Conservation (phyloP, 768 basidiomycete genomes). For the Xanthoconium stramineum region DNA sequence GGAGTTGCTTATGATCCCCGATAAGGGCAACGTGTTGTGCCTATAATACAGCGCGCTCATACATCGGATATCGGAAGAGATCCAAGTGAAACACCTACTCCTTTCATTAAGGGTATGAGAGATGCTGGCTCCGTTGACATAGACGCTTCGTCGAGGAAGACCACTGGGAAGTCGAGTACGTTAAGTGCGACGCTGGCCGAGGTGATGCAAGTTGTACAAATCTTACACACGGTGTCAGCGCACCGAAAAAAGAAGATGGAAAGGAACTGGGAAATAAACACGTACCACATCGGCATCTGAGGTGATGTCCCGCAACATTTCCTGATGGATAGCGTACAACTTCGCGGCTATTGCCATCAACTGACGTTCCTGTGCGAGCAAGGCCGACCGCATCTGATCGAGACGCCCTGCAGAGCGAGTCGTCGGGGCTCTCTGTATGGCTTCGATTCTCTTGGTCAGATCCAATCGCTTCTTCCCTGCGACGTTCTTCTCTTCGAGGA, state of each 20-base stretch:
- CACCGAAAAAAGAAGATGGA: background rate
- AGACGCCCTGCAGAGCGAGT: constrained; percentile 20
- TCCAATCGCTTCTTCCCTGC: constrained; percentile 23
- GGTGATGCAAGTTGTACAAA: constrained; percentile 87
- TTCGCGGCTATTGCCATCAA: constrained; percentile 36
- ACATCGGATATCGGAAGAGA: constrained; percentile 9
- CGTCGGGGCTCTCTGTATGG: constrained; percentile 15
- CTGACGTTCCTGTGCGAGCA: constrained; percentile 30
- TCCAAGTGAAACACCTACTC: constrained; percentile 50
- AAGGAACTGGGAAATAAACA: constrained; percentile 12
- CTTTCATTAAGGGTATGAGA: constrained; percentile 90
- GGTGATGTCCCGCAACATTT: constrained; percentile 65
- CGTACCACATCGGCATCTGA: constrained; percentile 69
- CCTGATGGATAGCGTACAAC: constrained; percentile 53
- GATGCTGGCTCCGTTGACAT: constrained; percentile 96
- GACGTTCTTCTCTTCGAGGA: constrained; percentile 39
- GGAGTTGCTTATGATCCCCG: constrained; percentile 96
- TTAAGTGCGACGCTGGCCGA: constrained; percentile 64
- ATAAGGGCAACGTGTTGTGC: constrained; percentile 82
- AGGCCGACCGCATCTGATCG: constrained; percentile 27
- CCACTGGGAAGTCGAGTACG: constrained; percentile 84
- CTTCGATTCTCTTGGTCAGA: constrained; percentile 26
- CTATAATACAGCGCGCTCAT: constrained; percentile 42
- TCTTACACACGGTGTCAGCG: constrained; percentile 37
- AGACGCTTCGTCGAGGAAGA: constrained; percentile 92